Base-by-base conservation (phyloP, 768 basidiomycete genomes). In the Hypholoma sublateritium region DNA sequence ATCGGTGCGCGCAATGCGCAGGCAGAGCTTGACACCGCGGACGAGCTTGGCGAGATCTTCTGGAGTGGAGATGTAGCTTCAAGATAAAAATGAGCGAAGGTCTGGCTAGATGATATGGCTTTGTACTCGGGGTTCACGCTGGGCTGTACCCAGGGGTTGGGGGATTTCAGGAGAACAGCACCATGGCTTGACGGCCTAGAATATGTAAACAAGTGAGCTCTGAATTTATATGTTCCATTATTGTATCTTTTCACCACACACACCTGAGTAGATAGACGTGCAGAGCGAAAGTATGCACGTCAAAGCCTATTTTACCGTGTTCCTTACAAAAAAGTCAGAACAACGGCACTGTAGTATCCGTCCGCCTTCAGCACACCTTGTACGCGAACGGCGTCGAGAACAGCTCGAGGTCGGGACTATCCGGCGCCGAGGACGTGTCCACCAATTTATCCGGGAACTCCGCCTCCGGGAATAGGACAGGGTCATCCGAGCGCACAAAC, bases 401-500 rank as follows among this genome's bases (percentile, higher is more conserved):
- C 17, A 80, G 53, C 59, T 83, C 81, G 12, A 81, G 58, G 65
- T 83, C 81, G 14, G 81, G 81, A 44, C 78, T 78, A 22, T 74
- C 72, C 19, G 69, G 56, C 0, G 71, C 77, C 14, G 80, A 81
- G 3, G 80, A 77, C 46, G 69, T 77, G 55, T 82, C 81, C 60
- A 74, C 56, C 55, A 80, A 43, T 36, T 69, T 69, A 42, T 73
- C 69, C 9, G 71, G 69, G 56, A 67, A 78, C 49, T 76, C 65
- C 1, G 57, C 59, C 5, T 65, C 56, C 3, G 79, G 76, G 64
- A 85, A 85, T 2, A 86, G 63, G 11, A 61, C 63, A 1, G 77
- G 77, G 56, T 87, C 82, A 55, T 79, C 77, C 4, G 82, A 77
- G 13, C 85, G 81, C 41, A 83, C 68, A 62, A 88, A 87, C 1